Conservation (phyloP, 2,329 filamentous ascomycete species). For the Venturia aucupariae region DNA sequence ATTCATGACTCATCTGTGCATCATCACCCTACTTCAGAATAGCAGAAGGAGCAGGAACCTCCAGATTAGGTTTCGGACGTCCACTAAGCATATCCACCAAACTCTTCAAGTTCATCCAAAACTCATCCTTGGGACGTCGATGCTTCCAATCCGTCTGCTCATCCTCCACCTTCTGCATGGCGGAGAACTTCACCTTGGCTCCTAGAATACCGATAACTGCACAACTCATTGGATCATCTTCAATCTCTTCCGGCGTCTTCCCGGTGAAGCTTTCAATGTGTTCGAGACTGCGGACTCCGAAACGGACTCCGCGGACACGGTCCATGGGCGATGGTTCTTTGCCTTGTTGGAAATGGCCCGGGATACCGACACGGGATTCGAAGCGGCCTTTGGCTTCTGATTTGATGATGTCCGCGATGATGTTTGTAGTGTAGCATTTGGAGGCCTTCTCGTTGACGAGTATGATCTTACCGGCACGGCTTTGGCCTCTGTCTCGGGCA, state of each 20-base stretch:
- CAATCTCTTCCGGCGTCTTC: slow-evolving; percentile 57
- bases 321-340: slow-evolving; percentile 94
- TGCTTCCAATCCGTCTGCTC: slow-evolving; percentile 90
- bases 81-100: slow-evolving; percentile 80
- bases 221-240: slow-evolving; percentile 62
- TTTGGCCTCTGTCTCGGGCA: slow-evolving; percentile 73
- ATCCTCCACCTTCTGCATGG: slow-evolving; percentile 71
- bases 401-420: slow-evolving; percentile 91
- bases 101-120: slow-evolving; percentile 73
- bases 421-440: slow-evolving; percentile 79
- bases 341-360: slow-evolving; percentile 90
- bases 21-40: background rate
- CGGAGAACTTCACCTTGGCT: slow-evolving; percentile 76
- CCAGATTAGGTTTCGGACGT: background rate
- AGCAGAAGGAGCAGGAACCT: background rate
- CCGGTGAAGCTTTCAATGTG: slow-evolving; percentile 73
- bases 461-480: slow-evolving; percentile 78
- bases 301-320: slow-evolving; percentile 78
- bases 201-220: slow-evolving; percentile 89
- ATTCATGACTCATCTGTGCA: too few species aligned
- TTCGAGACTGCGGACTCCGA: slow-evolving; percentile 90
- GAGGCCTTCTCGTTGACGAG: slow-evolving; percentile 95
- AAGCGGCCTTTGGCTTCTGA: slow-evolving; percentile 89
- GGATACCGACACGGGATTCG: slow-evolving; percentile 83
- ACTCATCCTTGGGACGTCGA: slow-evolving; percentile 71